Base-by-base conservation (phyloP, 2,329 filamentous ascomycete species). In the Furcasterigmium sp. region DNA sequence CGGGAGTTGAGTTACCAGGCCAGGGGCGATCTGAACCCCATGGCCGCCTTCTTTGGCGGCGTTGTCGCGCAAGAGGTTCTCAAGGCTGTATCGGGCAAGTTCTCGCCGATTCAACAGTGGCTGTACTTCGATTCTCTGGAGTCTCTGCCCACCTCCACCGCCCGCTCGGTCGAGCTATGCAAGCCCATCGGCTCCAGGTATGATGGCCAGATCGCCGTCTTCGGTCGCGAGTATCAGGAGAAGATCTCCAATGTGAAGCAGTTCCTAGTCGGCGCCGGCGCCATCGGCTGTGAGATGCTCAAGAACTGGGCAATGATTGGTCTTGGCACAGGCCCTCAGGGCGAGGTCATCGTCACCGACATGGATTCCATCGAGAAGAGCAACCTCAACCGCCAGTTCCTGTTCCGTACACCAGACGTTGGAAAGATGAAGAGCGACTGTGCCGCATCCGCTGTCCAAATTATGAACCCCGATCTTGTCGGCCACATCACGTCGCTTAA, bases 291-390 rank as follows among this genome's bases (percentile, higher is more conserved):
- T 59, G 93, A 98, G 62, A 98, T 97, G 86, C 72, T 98, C 53
- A 98, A 98, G 80, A 97, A 97, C 66, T 98, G 93, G 91, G 91
- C 94, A 28, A 94, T 98, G 91, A 95, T 97, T 63, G 93, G 93
- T 53, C 74, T 98, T 23, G 91, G 85, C 36, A 87, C 87, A 37
- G 93, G 93, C 4, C 87, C 89, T 3, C 79, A 90, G 39, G 93
- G 93, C 56, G 85, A 86, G 64, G 94, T 98, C 57, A 88, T 73
- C 46, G 87, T 98, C 39, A 97, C 94, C 13, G 93, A 98, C 62
- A 97, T 95, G 82, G 93, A 98, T 60, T 91, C 91, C 43, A 98
- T 98, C 55, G 93, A 98, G 70, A 95, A 91, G 79, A 97, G 91
- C 72, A 98, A 98, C 62, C 74, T 98, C 41, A 98, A 98, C 72